Evolutionary conservation across 2,329 filamentous ascomycete genomes (phyloP).

Genomic region (Colletotrichum truncatum): DNA sequence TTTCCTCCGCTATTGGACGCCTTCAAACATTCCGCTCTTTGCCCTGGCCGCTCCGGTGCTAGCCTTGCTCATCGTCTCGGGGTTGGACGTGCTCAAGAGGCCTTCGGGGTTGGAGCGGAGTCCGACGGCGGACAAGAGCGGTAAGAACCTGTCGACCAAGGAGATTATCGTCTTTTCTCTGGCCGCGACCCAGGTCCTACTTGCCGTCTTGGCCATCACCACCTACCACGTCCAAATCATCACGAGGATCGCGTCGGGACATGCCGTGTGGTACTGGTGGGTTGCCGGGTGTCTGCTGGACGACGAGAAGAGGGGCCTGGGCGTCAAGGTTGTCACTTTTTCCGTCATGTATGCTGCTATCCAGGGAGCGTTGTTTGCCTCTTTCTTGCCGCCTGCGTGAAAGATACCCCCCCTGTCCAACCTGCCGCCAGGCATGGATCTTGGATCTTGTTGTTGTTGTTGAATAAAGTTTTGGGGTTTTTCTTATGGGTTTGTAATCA

Average conservation of each 20-base stretch:
- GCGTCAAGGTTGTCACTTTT: constrained; percentile 62
- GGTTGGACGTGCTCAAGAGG: constrained; percentile 47
- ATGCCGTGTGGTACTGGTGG: constrained; percentile 90
- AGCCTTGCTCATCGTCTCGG: constrained; percentile 71
- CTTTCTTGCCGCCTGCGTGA: constrained; percentile 85
- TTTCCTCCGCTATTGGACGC: constrained; percentile 89
- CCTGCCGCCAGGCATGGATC: neutral
- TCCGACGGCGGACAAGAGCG: constrained; percentile 9
- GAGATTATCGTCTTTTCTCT: constrained; percentile 57
- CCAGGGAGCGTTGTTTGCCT: constrained; percentile 86
- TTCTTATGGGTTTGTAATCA: too few relatives aligned
- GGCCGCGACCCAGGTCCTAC: constrained; percentile 75
- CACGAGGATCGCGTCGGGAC: constrained; percentile 86
- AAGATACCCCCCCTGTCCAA: neutral
- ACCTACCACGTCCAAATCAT: constrained; percentile 96
- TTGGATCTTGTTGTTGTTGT: too few relatives aligned
- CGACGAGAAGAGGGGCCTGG: constrained; percentile 40
- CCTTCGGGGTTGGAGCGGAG: constrained; percentile 28
- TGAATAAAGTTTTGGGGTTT: constrained; percentile 12
- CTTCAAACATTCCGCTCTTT: constrained; percentile 88
- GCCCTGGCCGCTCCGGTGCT: constrained; percentile 83
- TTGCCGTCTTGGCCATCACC: constrained; percentile 77
- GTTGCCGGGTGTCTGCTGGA: constrained; percentile 63
- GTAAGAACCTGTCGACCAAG: constrained; percentile 36
- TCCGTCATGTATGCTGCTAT: constrained; percentile 86